Conservation (phyloP, 1,139 yeast genomes). For the Scheffersomyces quercinus region DNA sequence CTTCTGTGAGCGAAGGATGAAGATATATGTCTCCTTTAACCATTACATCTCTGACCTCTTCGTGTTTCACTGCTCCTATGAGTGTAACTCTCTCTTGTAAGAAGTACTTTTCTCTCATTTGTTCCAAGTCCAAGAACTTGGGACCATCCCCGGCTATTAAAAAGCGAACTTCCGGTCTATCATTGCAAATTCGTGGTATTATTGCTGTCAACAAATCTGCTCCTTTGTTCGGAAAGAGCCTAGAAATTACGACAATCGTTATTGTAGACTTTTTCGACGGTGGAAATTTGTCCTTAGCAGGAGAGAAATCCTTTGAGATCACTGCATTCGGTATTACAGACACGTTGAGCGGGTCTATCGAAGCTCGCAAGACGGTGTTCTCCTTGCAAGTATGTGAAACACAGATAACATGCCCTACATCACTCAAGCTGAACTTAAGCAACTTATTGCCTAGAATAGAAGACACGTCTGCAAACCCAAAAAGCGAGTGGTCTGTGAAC, state of each 20-base stretch:
- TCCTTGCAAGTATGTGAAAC: conserved; percentile 97
- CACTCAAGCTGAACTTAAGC: conserved; percentile 79
- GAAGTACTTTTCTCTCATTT: conserved; percentile 86
- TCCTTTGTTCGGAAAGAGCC: conserved; percentile 95
- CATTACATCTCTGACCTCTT: conserved; percentile 91
- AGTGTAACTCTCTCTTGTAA: conserved; percentile 86
- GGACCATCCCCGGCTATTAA: conserved; percentile 98
- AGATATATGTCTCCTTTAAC: conserved; percentile 89
- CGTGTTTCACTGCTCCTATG: conserved; percentile 88
- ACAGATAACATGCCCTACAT: conserved; percentile 89
- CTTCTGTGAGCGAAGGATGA: conserved; percentile 94
- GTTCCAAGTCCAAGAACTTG: conserved; percentile 87
- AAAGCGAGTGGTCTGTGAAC: conserved; percentile 92
- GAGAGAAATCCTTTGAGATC: conserved; percentile 76
- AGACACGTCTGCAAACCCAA: conserved; percentile 88
- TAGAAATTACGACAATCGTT: conserved; percentile 86
- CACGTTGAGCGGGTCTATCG: conserved; percentile 73
- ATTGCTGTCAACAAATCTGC: conserved; percentile 85
- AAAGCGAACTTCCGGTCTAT: conserved; percentile 67
- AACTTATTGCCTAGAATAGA: conserved; percentile 86
- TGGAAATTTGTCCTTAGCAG: conserved; percentile 31
- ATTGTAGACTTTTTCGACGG: conserved; percentile 30
- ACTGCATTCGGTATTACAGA: conserved; percentile 98
- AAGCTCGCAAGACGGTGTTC: conserved; percentile 86
- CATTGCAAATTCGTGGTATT: conserved; percentile 77